Percentiles rank a stretch among this genome's conserved stretches.
Evolutionary conservation across 768 basidiomycete species (phyloP).

Genomic region (Tulasnella sp.): DNA sequence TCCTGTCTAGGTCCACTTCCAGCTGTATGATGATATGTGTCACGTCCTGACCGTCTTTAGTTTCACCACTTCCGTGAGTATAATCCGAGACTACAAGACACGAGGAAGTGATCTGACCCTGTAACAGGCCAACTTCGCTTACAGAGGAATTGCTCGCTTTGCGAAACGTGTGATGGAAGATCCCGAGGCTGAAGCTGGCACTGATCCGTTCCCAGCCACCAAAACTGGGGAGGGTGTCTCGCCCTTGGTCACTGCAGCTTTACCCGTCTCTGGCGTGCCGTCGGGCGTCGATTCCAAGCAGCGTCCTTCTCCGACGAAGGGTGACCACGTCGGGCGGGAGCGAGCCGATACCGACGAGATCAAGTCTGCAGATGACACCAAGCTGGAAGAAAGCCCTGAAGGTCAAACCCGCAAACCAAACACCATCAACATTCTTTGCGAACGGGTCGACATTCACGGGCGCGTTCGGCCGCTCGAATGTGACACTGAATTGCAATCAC

Average conservation of each 20-base stretch:
- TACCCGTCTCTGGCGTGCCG: slow-evolving; percentile 8
- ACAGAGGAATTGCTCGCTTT: slow-evolving; percentile 30
- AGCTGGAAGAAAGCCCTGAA: background rate
- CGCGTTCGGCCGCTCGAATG: slow-evolving; percentile 21
- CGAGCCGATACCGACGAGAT: background rate
- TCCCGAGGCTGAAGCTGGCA: background rate
- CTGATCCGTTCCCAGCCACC: slow-evolving; percentile 29
- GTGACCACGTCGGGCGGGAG: slow-evolving; percentile 23
- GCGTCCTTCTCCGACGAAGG: background rate
- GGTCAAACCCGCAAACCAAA: slow-evolving; percentile 3
- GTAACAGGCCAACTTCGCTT: slow-evolving; percentile 24
- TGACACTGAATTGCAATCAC: slow-evolving; percentile 21
- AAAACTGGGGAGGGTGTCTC: background rate
- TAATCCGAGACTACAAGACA: background rate
- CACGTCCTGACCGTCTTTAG: slow-evolving; percentile 76
- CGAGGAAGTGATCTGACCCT: slow-evolving; percentile 18
- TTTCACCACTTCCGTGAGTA: slow-evolving; percentile 53
- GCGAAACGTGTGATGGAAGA: slow-evolving; percentile 31
- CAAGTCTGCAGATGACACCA: background rate
- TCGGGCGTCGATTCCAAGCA: slow-evolving; percentile 21
- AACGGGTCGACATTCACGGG: slow-evolving; percentile 30
- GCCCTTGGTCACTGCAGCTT: background rate
- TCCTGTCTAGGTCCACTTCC: slow-evolving; percentile 70
- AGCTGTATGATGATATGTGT: slow-evolving; percentile 85
- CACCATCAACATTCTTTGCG: slow-evolving; percentile 26